Base-by-base conservation (phyloP, 306 rosid genomes). In the Cicer pinnatifidum region DNA sequence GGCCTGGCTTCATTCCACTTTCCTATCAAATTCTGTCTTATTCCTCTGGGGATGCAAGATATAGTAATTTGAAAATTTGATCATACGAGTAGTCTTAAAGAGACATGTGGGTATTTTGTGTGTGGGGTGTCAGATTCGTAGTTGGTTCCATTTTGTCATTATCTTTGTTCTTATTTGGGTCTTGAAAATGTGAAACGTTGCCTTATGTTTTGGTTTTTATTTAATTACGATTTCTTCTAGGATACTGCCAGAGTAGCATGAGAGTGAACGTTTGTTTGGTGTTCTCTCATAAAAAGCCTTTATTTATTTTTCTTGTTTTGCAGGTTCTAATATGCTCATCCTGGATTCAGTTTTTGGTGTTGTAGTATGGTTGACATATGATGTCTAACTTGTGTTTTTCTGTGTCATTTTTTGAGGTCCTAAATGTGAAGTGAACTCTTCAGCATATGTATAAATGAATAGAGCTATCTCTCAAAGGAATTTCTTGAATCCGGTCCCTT, bases 101-200 rank as follows among this genome's bases (percentile, higher is more conserved):
- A 48, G 38, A 58, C 72, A 76, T 72, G 78, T 72, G 66, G 64
- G 69, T 59, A 65, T 38, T 58, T 41, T 35, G 51, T 35, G 64
- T 12, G 50, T 52, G 69, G 58, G 72, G 72, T 56, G 63, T 65
- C 11, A 66, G 76, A 64, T 47, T 57, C 48, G 47, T 66, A 9
- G 45, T 58, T 28, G 79, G 63, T 77, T 78, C 52, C 66, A n/a
- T 16, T 48, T 58, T 72, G 76, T 77, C 35, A 9, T 53, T 73
- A 47, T 44, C 11, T 1, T 3, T 74, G 9, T 57, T 67, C 52
- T 38, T 52, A 33, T 73, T 28, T 28, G 35, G 33, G 69, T 69
- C 50, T 45, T 45, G 33, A 37, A 71, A 19, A 39, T 62, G 28
- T 41, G 53, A 11, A 75, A 65, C 38, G 43, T 15, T 10, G 52